Percentiles rank a stretch among this genome's conserved stretches.
Conservation (phyloP, 305 asterid species). For the Ajuga reptans region DNA sequence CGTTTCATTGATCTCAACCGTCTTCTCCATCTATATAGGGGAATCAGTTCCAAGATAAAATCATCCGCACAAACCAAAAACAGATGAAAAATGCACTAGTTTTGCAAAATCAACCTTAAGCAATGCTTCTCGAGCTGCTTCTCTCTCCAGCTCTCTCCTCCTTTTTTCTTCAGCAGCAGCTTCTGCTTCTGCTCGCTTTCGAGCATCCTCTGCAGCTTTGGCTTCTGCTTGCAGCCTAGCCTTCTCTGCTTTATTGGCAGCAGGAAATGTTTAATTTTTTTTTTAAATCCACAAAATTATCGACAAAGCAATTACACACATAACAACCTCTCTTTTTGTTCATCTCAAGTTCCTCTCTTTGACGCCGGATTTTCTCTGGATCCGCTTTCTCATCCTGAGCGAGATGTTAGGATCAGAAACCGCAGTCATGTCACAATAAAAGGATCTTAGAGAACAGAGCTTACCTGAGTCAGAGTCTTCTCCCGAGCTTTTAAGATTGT, state of each 20-base stretch:
- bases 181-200: conserved; percentile 68
- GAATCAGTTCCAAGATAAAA: neutral
- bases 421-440: neutral
- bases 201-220: conserved; percentile 92
- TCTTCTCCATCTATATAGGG: conserved; percentile 67
- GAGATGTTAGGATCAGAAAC: neutral
- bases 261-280: neutral
- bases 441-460: neutral
- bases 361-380: conserved; percentile 73
- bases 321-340: conserved; percentile 61
- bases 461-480: conserved; percentile 71
- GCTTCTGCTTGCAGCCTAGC: conserved; percentile 93
- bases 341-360: conserved; percentile 82
- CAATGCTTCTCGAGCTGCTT: conserved; percentile 83
- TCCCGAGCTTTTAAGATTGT: conserved; percentile 84
- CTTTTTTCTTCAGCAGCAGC: conserved; percentile 73
- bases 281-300: neutral
- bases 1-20: conserved; percentile 76
- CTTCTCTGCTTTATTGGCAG: conserved; percentile 47
- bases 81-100: neutral
- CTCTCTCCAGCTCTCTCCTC: conserved; percentile 77
- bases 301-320: neutral
- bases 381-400: conserved; percentile 62
- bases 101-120: conserved; percentile 41
- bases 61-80: neutral